Conservation (phyloP, 768 basidiomycete genomes). For the Boletus rex-veris region DNA sequence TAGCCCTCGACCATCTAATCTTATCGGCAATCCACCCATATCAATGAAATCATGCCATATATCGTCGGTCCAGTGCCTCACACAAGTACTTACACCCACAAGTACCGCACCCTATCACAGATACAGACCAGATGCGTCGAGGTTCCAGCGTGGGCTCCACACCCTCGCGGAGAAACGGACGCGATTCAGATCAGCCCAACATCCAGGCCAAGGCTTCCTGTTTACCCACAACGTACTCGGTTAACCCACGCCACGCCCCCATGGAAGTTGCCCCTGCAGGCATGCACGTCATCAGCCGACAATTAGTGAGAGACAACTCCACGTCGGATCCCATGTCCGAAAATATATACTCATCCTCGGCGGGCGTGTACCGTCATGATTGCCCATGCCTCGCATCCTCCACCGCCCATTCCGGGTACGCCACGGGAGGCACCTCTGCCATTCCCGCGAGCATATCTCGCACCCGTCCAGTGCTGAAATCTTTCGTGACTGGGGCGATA, state of each 20-base stretch:
- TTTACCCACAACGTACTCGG: conserved; percentile 29
- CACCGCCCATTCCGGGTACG: conserved; percentile 20
- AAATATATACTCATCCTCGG: neutral
- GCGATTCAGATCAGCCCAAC: conserved; percentile 14
- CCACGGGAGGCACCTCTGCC: conserved; percentile 16
- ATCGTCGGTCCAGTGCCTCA: conserved; percentile 4
- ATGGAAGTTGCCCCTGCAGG: conserved; percentile 11
- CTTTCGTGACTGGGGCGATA: conserved; percentile 40
- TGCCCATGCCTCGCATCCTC: neutral
- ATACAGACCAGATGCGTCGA: conserved; percentile 23
- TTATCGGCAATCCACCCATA: conserved; percentile 20
- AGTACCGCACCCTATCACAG: conserved; percentile 15
- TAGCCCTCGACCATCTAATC: conserved; percentile 25
- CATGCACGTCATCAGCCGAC: conserved; percentile 21
- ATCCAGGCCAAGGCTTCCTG: conserved; percentile 1
- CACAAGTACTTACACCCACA: neutral
- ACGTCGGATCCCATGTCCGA: conserved; percentile 20
- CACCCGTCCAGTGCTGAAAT: conserved; percentile 38
- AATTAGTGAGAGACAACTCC: conserved; percentile 2
- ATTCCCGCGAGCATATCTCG: conserved; percentile 22
- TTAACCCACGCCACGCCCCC: conserved; percentile 22
- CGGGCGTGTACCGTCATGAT: conserved; percentile 1
- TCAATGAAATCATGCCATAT: conserved; percentile 16
- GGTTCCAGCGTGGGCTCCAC: conserved; percentile 30
- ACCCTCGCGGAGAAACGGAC: conserved; percentile 21